Percentiles rank a stretch among this genome's conserved stretches.
Evolutionary conservation across 371 early-diverging fungal species (phyloP).

Genomic region (Phascolomyces articulosus): DNA sequence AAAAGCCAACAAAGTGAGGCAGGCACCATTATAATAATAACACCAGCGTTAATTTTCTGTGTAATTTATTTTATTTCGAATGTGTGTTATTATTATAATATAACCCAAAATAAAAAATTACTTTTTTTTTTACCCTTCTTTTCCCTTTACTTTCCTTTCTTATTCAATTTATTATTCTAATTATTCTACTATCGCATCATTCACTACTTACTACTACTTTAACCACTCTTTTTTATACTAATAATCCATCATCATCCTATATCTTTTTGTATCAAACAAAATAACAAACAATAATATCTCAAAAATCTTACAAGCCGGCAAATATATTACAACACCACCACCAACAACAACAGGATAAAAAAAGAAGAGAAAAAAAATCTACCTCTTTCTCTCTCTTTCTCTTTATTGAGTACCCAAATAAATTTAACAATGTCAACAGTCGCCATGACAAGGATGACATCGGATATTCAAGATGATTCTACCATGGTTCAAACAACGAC

Average conservation of each 20-base stretch:
- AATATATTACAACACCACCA: neutral
- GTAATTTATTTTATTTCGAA: too few species aligned
- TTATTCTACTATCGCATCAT: neutral
- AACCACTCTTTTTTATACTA: neutral
- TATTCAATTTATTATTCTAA: neutral
- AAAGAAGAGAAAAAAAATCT: too few species aligned
- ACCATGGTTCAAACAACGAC: neutral
- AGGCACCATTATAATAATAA: too few species aligned
- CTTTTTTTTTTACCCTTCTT: neutral
- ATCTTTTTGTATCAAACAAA: too few species aligned
- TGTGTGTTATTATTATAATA: too few species aligned
- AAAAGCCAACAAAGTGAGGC: too few species aligned
- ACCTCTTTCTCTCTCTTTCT: neutral
- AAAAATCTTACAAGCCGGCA: too few species aligned
- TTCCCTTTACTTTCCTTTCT: neutral
- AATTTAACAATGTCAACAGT: neutral
- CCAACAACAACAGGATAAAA: too few species aligned
- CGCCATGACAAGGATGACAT: conserved; percentile 5
- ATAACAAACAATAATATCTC: too few species aligned
- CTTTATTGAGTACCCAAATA: neutral
- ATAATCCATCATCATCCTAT: too few species aligned
- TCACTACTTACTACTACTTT: neutral
- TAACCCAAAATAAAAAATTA: neutral
- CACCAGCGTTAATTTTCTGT: too few species aligned
- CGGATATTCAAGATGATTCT: conserved; percentile 4